Evolutionary conservation across 176 grass and related monocot species (phyloP).

Genomic region (Triticum aestivum): DNA sequence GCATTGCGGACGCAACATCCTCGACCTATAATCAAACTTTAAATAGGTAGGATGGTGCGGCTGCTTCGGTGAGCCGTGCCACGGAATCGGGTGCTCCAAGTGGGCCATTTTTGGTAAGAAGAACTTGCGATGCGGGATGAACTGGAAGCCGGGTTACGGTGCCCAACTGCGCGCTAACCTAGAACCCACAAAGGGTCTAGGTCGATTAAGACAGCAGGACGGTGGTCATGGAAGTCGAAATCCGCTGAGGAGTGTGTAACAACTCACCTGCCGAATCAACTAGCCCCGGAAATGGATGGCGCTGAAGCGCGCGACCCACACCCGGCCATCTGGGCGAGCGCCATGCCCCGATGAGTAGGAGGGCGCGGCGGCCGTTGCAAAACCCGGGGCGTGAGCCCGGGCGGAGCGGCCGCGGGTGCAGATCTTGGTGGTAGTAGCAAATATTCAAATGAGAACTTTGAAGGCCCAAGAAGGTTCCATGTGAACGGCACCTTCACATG

Average conservation of each 20-base stretch:
- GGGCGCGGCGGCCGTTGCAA: constrained; percentile 36
- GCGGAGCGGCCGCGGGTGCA: constrained; percentile 60
- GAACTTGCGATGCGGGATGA: constrained; percentile 53
- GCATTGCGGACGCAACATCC: constrained; percentile 72
- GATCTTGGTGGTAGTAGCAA: constrained; percentile 82
- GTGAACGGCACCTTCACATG: constrained; percentile 73
- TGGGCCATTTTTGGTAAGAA: constrained; percentile 64
- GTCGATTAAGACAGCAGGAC: constrained; percentile 47
- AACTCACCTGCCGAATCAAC: constrained; percentile 88
- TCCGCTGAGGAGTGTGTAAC: constrained; percentile 72
- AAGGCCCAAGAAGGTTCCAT: constrained; percentile 82
- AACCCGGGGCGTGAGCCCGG: constrained; percentile 61
- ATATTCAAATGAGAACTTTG: constrained; percentile 88
- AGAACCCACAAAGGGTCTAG: constrained; percentile 63
- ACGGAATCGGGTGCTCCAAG: constrained; percentile 35
- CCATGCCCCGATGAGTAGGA: background rate
- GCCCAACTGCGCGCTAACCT: constrained; percentile 48
- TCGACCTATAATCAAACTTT: constrained; percentile 93
- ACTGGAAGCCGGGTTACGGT: constrained; percentile 15
- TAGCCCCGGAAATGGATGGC: constrained; percentile 71
- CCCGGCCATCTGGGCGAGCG: background rate
- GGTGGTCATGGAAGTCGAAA: constrained; percentile 55
- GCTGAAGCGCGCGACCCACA: constrained; percentile 34
- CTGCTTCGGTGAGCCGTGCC: constrained; percentile 20
- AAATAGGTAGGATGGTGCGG: constrained; percentile 72